phyloP scores from a whole-genome alignment of 2,329 filamentous ascomycete species.

The Hymenoscyphus linearis region DNA sequence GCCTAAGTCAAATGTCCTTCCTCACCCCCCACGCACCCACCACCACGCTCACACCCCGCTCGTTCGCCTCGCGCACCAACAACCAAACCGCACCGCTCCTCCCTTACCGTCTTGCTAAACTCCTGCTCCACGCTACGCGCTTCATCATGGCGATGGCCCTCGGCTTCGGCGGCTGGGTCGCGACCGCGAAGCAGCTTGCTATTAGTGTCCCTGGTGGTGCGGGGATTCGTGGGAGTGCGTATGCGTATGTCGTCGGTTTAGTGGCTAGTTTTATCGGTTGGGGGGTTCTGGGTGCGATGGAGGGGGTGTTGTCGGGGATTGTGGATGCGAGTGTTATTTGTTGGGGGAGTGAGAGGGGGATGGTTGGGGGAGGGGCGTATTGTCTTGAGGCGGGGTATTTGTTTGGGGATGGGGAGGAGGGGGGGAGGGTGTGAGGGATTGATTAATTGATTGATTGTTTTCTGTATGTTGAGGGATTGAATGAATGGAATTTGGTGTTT shows the following conservation, averaged over 20 bases:
- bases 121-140: conserved; percentile 83
- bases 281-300: conserved; percentile 85
- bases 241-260: conserved; percentile 89
- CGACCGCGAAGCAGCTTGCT: conserved; percentile 74
- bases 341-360: conserved; percentile 82
- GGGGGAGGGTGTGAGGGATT: background rate
- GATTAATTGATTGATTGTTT: background rate
- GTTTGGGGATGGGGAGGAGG: conserved; percentile 59
- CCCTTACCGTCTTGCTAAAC: conserved; percentile 84
- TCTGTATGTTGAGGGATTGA: too few relatives aligned
- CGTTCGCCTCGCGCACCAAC: conserved; percentile 41
- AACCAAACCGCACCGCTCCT: conserved; percentile 52
- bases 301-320: conserved; percentile 80
- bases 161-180: conserved; percentile 95
- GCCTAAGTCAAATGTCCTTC: conserved; percentile 76
- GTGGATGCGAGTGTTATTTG: conserved; percentile 87
- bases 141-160: conserved; percentile 87
- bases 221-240: conserved; percentile 71
- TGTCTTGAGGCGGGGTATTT: conserved; percentile 87
- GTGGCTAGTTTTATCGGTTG: conserved; percentile 94
- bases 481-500: too few relatives aligned
- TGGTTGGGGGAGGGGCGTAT: conserved; percentile 67
- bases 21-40: conserved; percentile 68
- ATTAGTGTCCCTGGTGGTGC: conserved; percentile 47
- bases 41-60: conserved; percentile 60